A percentile compares a stretch with the other conserved stretches of the same genome.
Evolutionary conservation across 495 filamentous ascomycete genomes (phyloP).

Genomic region (Bacidia rubella): DNA sequence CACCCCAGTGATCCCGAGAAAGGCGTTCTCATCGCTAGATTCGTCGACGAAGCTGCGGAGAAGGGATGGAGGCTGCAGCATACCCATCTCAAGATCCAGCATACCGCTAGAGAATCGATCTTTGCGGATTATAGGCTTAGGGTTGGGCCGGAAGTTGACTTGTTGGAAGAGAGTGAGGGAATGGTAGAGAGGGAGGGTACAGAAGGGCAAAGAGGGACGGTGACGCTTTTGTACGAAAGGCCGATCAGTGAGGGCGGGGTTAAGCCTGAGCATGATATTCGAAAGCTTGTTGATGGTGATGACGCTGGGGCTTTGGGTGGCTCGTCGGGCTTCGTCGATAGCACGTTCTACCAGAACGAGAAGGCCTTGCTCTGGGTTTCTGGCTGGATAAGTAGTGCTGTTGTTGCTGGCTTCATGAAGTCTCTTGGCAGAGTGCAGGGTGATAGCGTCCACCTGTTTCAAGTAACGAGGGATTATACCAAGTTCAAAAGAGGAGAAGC

Average conservation of each 20-base stretch:
- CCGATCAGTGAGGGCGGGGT: no score
- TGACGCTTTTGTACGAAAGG: not conserved
- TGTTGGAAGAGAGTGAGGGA: no score
- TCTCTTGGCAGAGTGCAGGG: no score
- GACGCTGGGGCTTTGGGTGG: not conserved
- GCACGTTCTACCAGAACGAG: not conserved
- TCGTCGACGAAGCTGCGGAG: not conserved
- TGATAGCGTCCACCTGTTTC: no score
- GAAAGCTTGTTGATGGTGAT: not conserved
- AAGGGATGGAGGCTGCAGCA: not conserved
- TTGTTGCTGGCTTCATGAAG: no score
- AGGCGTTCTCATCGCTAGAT: not conserved
- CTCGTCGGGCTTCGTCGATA: not conserved
- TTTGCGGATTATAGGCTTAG: not conserved
- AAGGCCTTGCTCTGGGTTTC: not conserved
- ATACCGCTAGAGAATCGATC: not conserved
- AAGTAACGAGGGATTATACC: no score
- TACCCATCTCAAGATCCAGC: not conserved
- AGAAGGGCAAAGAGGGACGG: not conserved
- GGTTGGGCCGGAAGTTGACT: no score
- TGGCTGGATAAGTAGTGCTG: constrained; percentile 1
- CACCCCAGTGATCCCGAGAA: not conserved
- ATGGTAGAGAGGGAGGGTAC: not conserved
- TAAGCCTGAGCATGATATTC: not conserved
- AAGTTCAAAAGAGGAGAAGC: no score